Conservation (phyloP, 163 green algal species). For the Scenedesmus sp. region DNA sequence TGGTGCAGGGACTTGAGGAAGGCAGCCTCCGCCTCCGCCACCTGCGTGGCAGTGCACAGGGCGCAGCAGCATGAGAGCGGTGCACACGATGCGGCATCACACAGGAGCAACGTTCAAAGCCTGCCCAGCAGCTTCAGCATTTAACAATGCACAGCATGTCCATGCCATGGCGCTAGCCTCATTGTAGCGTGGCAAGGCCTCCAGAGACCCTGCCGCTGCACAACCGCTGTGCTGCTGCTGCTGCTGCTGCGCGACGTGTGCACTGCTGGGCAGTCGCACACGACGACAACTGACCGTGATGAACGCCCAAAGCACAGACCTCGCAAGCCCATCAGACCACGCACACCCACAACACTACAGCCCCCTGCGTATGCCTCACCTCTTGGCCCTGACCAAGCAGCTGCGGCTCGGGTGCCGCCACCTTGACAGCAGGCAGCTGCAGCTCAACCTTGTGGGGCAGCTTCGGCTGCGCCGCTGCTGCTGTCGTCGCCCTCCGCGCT, state of each 20-base stretch:
- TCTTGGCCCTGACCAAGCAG: conserved; percentile 27
- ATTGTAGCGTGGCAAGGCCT: too few relatives aligned
- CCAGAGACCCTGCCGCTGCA: background rate
- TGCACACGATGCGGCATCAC: too few relatives aligned
- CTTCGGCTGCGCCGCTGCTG: conserved; percentile 22
- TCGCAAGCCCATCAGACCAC: background rate
- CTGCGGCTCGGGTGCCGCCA: conserved; percentile 32
- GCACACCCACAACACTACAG: background rate
- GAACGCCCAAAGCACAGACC: background rate
- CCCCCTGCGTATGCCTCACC: background rate
- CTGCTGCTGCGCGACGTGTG: too few relatives aligned
- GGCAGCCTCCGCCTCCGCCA: conserved; percentile 48
- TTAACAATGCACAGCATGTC: too few relatives aligned
- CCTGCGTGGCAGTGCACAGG: background rate
- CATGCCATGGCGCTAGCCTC: too few relatives aligned
- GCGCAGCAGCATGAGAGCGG: background rate
- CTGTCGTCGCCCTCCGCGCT: conserved; percentile 3
- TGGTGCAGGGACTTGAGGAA: conserved; percentile 45
- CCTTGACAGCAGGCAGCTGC: conserved; percentile 33
- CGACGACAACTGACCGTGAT: too few relatives aligned
- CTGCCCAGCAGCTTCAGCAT: background rate
- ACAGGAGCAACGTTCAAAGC: background rate
- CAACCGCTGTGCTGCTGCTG: background rate
- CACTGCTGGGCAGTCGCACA: too few relatives aligned
- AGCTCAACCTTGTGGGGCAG: background rate